Evolutionary conservation across 257 asterid genomes (phyloP), one percentile per base, ranked within the genome.

Genomic region (Solanum sitiens): DNA sequence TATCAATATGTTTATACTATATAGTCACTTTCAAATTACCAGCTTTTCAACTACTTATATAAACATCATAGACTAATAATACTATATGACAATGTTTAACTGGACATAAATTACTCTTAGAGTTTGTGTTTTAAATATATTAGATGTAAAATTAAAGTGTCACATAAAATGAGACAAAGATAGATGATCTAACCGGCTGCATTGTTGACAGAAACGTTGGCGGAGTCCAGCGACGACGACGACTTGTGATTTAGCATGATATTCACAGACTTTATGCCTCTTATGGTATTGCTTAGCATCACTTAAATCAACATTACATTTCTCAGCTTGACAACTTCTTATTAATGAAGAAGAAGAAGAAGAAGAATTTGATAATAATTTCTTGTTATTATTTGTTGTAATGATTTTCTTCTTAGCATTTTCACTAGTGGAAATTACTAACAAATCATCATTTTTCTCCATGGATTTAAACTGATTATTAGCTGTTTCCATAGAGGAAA

Each of bases 131-230:
- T 61, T 61, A 0, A 61, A 61, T 3, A 61, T 20, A 14, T 8
- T 9, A 11, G 32, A 65, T 1, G 4, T 4, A 65, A 11, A n/a
- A 5, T 65, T 0, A 65, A 65, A 65, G 16, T n/a, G 33, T n/a
- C 72, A 65, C 0, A 11, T 11, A 65, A 65, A 65, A 65, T 4
- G 72, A 65, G 72, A 65, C 2, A n/a, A 4, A 0, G 3, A 11
- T 13, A 63, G 10, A 63, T 18, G 80, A 11, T 20, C 74, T 68
- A 67, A 93, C 98, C 98, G 94, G 96, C 98, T 95, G 91, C 98
- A 95, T 93, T 94, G 98, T 90, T 95, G 98, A 89, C 97, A 95
- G 82, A 95, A 95, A 72, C 98, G 90, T 91, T 95, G 98, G 44
- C 93, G 93, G 91, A 90, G 88, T 90, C 98, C 98, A 88, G 92